Conservation (phyloP, 2,329 filamentous ascomycete genomes). For the Phaeosphaeria sp. region DNA sequence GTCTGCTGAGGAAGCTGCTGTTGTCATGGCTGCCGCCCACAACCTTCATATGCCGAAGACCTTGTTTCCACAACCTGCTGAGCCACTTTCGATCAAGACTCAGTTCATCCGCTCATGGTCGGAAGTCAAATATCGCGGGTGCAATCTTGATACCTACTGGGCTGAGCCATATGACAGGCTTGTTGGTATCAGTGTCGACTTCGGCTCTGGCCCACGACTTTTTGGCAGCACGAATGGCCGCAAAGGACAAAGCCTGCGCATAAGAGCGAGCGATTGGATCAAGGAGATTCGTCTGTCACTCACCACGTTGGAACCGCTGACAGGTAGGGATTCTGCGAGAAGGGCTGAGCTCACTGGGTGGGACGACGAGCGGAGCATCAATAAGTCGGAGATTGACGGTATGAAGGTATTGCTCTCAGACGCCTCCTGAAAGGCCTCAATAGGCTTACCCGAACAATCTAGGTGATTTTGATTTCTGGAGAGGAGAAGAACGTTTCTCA, state of each 20-base stretch:
- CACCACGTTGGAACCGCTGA: background rate
- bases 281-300: conserved; percentile 5
- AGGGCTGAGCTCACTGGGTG: background rate
- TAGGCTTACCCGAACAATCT: background rate
- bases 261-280: conserved; percentile 18
- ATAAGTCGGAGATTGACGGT: background rate
- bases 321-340: background rate
- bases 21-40: conserved; percentile 7
- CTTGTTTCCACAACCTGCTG: conserved; percentile 11
- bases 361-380: background rate
- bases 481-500: background rate
- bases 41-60: conserved; percentile 13
- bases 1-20: conserved; percentile 9
- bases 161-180: conserved; percentile 2
- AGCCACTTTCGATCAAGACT: background rate
- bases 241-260: conserved; percentile 4
- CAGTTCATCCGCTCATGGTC: conserved; percentile 21
- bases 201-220: conserved; percentile 9
- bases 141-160: conserved; percentile 25
- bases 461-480: conserved; percentile 9
- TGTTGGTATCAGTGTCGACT: conserved; percentile 15
- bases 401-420: background rate
- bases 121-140: conserved; percentile 11
- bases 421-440: background rate
- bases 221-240: conserved; percentile 14